Base-by-base conservation (phyloP, 768 basidiomycete species). In the Leccinum fibrillosum region DNA sequence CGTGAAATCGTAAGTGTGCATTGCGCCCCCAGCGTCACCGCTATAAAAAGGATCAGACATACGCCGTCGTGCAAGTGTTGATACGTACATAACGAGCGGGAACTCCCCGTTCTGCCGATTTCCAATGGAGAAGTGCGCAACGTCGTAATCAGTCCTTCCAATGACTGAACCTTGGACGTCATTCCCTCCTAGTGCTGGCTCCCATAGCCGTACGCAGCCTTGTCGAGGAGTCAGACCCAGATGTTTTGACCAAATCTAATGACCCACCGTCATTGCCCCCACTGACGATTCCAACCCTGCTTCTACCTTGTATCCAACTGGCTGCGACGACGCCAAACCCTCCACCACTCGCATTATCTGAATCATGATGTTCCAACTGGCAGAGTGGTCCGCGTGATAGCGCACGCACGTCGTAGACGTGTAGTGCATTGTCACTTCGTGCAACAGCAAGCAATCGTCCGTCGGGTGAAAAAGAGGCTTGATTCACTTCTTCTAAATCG, bases 121-220 rank as follows among this genome's bases (percentile, higher is more conserved):
- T 5, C 88, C 88, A 13, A 88, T 58, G 2, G 80, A 77, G 66
- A 89, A 88, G 57, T 78, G 71, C 0, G 76, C 82, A 25, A 89
- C 74, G 62, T 89, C 86, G 12, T 80, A 81, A 61, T 78, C 74
- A 5, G 78, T 77, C 61, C 82, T 76, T 5, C 80, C 86, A 13
- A 89, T 62, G 9, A 82, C 66, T 2, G 49, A 69, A 15, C 83
- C 85, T 67, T 85, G 83, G 3, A 62, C 56, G 3, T 69, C 64
- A 52, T 76, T 71, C 7, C 62, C 62, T 1, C 82, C 75, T n/a
- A 72, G 66, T 25, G 74, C 70, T 6, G 84, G 79, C 64, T 89
- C 80, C 88, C 88, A 90, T 35, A 88, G 62, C 26, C 87, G 78
- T 10, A 90, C 79, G 64, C 86, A 87, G n/a, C 88, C 88, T 89